Conservation (phyloP, 2,329 filamentous ascomycete species). For the Neonectria magnoliae region DNA sequence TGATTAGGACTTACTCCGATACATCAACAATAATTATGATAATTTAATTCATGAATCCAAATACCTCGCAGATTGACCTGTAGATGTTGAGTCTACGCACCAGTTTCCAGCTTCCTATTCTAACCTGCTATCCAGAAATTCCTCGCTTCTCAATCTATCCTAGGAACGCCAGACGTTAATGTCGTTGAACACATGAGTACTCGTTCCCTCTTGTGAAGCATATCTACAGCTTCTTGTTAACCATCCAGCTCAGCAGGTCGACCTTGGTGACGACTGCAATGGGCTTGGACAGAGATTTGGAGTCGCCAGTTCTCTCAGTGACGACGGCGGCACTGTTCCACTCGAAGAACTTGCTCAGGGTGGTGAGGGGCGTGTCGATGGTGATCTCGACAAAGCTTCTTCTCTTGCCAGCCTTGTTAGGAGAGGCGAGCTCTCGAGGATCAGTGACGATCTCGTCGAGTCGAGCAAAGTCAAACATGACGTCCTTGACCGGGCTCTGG, state of each 20-base stretch:
- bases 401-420: conserved; percentile 55
- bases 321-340: conserved; percentile 98
- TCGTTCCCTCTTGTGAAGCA: conserved; percentile 42
- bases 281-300: conserved; percentile 74
- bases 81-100: conserved; percentile 57
- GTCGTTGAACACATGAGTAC: conserved; percentile 47
- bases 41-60: conserved; percentile 33
- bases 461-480: conserved; percentile 97
- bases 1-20: conserved; percentile 10
- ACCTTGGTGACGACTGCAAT: conserved; percentile 96
- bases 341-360: conserved; percentile 92
- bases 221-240: conserved; percentile 65
- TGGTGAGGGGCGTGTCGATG: conserved; percentile 82
- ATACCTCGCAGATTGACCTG: conserved; percentile 37
- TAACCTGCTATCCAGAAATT: conserved; percentile 30
- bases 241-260: conserved; percentile 91
- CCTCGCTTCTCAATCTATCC: conserved; percentile 33
- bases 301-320: conserved; percentile 74
- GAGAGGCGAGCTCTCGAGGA: conserved; percentile 69
- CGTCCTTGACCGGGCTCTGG: conserved; percentile 78
- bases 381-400: conserved; percentile 94
- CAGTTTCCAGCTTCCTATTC: conserved; percentile 29
- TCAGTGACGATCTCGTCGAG: conserved; percentile 93
- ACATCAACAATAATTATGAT: conserved; percentile 41
- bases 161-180: conserved; percentile 45